A percentile compares a stretch with the other conserved stretches of the same genome.
Conservation (phyloP, 352 stramenopile genomes). For the Pythium aristosporum region DNA sequence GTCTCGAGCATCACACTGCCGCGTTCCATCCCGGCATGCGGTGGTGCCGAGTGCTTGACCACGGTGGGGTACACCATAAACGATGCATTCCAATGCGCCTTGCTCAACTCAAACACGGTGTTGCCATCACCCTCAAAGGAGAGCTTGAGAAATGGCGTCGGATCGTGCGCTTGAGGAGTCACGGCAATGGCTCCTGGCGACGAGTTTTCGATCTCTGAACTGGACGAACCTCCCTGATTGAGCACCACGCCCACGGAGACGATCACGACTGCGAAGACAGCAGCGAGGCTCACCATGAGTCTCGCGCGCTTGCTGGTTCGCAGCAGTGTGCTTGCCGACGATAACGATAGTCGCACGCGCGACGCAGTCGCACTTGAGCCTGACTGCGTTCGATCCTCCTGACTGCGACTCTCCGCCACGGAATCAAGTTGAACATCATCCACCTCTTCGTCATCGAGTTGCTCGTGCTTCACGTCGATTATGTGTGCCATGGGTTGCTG, state of each 20-base stretch:
- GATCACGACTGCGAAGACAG: conserved; percentile 10
- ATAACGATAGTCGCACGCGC: conserved; percentile 1
- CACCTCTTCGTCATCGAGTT: conserved; percentile 12
- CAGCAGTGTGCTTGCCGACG: background rate
- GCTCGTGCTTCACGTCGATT: conserved; percentile 21
- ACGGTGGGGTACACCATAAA: conserved; percentile 77
- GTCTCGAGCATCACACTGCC: conserved; percentile 61
- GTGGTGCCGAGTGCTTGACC: conserved; percentile 49
- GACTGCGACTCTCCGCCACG: background rate
- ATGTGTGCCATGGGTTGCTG: conserved; percentile 21
- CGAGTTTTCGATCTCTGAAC: background rate
- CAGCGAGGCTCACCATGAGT: conserved; percentile 6
- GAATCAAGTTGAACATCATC: conserved; percentile 14
- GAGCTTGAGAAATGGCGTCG: conserved; percentile 44
- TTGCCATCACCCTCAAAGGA: conserved; percentile 30
- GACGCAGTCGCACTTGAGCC: background rate
- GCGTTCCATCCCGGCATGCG: conserved; percentile 39
- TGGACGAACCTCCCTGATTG: background rate
- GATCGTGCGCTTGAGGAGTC: conserved; percentile 14
- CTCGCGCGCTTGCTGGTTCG: conserved; percentile 18
- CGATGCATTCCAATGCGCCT: conserved; percentile 55
- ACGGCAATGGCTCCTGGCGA: conserved; percentile 25
- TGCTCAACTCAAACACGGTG: conserved; percentile 51
- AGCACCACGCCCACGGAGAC: conserved; percentile 15
- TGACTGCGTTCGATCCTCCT: background rate